Evolutionary conservation across 768 basidiomycete genomes (phyloP).

Genomic region (Phaffia tasmanica): DNA sequence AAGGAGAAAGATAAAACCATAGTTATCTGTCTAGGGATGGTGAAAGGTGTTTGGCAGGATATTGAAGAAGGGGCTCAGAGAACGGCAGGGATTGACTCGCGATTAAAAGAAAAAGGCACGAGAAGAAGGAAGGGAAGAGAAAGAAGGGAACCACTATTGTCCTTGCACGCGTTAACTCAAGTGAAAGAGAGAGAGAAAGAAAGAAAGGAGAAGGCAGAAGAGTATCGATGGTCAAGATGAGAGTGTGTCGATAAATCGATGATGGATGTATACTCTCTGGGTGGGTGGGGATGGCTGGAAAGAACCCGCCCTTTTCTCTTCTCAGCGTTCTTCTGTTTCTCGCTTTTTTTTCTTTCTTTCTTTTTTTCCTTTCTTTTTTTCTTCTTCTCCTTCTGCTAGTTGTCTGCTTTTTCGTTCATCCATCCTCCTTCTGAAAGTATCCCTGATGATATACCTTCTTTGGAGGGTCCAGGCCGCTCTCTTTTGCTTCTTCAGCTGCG

Average conservation of each 20-base stretch:
- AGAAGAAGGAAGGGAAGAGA: neutral
- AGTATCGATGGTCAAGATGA: neutral
- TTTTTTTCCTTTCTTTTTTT: too few relatives aligned
- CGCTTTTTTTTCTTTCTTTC: neutral
- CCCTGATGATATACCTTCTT: too few relatives aligned
- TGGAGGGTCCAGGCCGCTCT: too few relatives aligned
- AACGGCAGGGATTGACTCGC: neutral
- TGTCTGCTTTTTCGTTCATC: too few relatives aligned
- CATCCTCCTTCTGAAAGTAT: too few relatives aligned
- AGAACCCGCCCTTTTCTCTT: neutral
- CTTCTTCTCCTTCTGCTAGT: too few relatives aligned
- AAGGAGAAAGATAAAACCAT: neutral
- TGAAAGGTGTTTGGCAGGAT: too few relatives aligned
- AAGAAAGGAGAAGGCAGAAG: neutral
- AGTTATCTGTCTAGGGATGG: too few relatives aligned
- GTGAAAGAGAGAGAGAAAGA: neutral
- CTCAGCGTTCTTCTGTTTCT: conserved; percentile 4
- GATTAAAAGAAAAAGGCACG: neutral
- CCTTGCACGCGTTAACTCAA: neutral
- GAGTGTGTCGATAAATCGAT: neutral
- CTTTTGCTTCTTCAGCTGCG: too few relatives aligned
- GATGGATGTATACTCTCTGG: too few relatives aligned
- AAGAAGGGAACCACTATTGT: neutral
- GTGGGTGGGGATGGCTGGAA: too few relatives aligned
- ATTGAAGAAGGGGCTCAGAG: too few relatives aligned